Evolutionary conservation across 2,329 filamentous ascomycete genomes (phyloP), one percentile per base, ranked within the genome.

Genomic region (Fusarium sp.): DNA sequence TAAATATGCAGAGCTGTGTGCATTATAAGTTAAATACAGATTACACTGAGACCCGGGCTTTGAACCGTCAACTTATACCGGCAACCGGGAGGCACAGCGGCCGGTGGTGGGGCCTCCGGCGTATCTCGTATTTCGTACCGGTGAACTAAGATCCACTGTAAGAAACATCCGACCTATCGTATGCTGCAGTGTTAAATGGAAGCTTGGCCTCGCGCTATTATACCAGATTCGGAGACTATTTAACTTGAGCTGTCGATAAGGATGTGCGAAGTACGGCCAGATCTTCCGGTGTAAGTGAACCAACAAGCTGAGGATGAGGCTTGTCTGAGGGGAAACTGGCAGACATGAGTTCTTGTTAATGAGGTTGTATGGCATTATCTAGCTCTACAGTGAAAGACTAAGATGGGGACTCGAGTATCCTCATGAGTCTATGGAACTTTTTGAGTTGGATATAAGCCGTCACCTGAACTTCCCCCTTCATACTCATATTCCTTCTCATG

Each of bases 61-160:
- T 30, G 18, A 35, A 35, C 54, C 60, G 35, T 58, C 9, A 69
- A 53, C 44, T 44, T 33, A 54, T 44, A 65, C 42, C 50, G 67
- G 63, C 30, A 40, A 21, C 46, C 60, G 40, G 71, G 64, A 60
- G 50, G 42, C 49, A 47, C 28, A 53, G 57, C 40, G 71, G 71
- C 59, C 67, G 47, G 23, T 25, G 50, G 72, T 71, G 72, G 72
- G 32, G 35, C 43, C 21, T 44, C 47, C 18, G 58, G 37, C 63
- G 67, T 53, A 32, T 70, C 70, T 73, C 71, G 73, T 75, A 75
- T 75, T 43, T 75, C 73, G 73, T 75, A 75, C 71, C 44, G 62
- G 38, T 33, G 21, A 25, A n/a, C 11, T 28, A 25, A 19, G 62
- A 33, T 58, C 65, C 64, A 71, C 67, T 54, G 1, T 19, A 6